These are phyloP conservation scores for Vitis labrusca DNA, from an alignment of 164 flowering plant species.

Conservation along the genomic window DNA sequence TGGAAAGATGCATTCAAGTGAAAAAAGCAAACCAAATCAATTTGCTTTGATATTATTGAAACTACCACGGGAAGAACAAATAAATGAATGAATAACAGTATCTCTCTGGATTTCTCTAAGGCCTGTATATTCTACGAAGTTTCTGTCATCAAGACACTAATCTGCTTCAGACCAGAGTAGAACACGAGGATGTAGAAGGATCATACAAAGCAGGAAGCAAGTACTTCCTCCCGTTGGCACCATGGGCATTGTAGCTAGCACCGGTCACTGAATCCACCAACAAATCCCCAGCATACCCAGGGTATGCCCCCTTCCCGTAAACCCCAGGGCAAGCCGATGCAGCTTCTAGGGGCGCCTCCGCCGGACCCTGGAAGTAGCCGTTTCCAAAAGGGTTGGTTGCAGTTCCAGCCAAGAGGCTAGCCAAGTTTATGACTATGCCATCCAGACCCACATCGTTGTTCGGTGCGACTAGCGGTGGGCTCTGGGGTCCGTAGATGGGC, in stretches of 20 bases:
- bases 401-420: conserved; percentile 51
- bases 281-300: conserved; percentile 56
- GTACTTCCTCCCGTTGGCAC: conserved; percentile 49
- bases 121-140: conserved; percentile 6
- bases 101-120: background rate
- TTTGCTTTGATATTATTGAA: conserved; percentile 13
- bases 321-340: conserved; percentile 62
- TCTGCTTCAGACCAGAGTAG: conserved; percentile 35
- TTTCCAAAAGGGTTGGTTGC: conserved; percentile 62
- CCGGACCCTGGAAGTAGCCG: conserved; percentile 51
- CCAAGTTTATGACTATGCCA: conserved; percentile 59
- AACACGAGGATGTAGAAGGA: conserved; percentile 43
- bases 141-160: background rate
- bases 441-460: conserved; percentile 64
- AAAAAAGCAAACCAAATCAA: conserved; percentile 11
- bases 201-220: conserved; percentile 57
- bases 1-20: too few relatives aligned
- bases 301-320: conserved; percentile 57
- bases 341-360: conserved; percentile 54
- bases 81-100: conserved; percentile 13
- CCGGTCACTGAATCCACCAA: conserved; percentile 46
- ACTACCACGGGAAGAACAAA: conserved; percentile 11
- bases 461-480: conserved; percentile 53
- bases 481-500: conserved; percentile 67
- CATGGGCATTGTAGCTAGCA: conserved; percentile 61